Base-by-base conservation (phyloP, 495 filamentous ascomycete species). In the Penicillium antarcticum region DNA sequence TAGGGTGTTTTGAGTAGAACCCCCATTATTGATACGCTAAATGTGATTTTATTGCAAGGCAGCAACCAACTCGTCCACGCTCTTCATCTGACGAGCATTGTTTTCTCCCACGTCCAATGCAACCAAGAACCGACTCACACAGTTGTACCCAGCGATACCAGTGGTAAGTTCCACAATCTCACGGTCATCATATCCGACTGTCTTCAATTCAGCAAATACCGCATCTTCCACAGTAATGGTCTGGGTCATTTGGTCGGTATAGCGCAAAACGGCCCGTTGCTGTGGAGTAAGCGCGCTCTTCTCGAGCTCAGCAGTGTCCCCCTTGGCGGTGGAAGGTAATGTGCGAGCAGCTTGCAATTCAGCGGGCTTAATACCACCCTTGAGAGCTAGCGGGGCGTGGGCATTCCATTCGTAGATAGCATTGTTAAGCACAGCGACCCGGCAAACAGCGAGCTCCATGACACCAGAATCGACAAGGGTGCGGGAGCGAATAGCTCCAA, bases 351-450 rank as follows among this genome's bases (percentile, higher is more conserved):
- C 68, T 4, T 63, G 66, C 1, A 87, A 68, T 6, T 82, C 66
- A 13, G 59, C 73, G 2, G 62, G 62, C 19, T 56, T 51, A 50
- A 72, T 59, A 1, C 71, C 77, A 2, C 63, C 71, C 40, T 63
- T 68, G 57, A 73, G 40, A 1, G 72, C 82, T 68, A 94, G 71
- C 21, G 87, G 88, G 16, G 81, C 80, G 56, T 94, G 89, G 37
- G 87, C 83, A 33, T 69, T 81, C 89, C 87, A 94, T 66, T 94
- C 88, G 67, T 89, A 91, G 66, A 82, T 82, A 0, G 88, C 89
- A 3, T 73, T 48, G 52, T 89, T 92, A 35, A 87, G 76, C 11
- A 86, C 82, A 0, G 88, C 88, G 1, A 92, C 87, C 18, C 88
- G 78, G 53, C 60, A 68, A 13, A 69, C 58, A 6, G 65, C 65